Evolutionary conservation across 2,329 filamentous ascomycete species (phyloP).

Genomic region (Mollisia scopiformis): DNA sequence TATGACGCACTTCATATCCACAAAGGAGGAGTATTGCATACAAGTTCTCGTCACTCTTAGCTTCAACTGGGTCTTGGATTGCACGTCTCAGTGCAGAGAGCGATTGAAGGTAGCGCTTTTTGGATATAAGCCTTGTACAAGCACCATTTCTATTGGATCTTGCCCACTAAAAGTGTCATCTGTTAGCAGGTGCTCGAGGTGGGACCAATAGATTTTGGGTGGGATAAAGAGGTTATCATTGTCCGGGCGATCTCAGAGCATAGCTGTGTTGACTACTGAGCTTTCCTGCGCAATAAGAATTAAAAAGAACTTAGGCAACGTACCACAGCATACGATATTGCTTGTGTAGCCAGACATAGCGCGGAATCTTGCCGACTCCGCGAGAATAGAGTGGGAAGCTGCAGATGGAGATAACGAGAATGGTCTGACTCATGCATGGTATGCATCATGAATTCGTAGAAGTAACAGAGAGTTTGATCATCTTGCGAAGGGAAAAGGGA

Average conservation of each 20-base stretch:
- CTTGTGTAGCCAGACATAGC: slow-evolving; percentile 13
- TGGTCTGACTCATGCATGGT: slow-evolving; percentile 14
- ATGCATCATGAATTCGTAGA: slow-evolving; percentile 13
- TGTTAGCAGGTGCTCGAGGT: too few relatives aligned
- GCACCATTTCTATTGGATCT: slow-evolving; percentile 3
- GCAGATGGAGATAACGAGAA: slow-evolving; percentile 17
- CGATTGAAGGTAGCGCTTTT: slow-evolving; percentile 15
- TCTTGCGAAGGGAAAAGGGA: slow-evolving; percentile 11
- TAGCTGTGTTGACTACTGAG: too few relatives aligned
- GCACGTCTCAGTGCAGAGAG: slow-evolving; percentile 10
- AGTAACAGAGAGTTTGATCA: slow-evolving; percentile 10
- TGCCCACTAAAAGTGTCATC: too few relatives aligned
- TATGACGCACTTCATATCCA: slow-evolving; percentile 20
- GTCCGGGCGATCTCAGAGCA: too few relatives aligned
- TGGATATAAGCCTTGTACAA: slow-evolving; percentile 2
- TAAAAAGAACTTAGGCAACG: too few relatives aligned
- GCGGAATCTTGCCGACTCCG: slow-evolving; percentile 8
- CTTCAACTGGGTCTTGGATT: slow-evolving; percentile 19
- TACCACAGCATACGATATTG: slow-evolving; percentile 20
- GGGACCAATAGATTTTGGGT: too few relatives aligned
- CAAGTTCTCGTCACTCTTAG: slow-evolving; percentile 17
- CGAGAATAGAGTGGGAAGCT: slow-evolving; percentile 16
- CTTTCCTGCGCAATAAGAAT: too few relatives aligned
- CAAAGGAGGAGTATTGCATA: slow-evolving; percentile 24
- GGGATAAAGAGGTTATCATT: too few relatives aligned